A percentile compares a stretch with the other conserved stretches of the same genome.
These are phyloP conservation scores for Globisporangium uncinulatum DNA, from an alignment of 352 stramenopile genomes.

Conservation along the genomic window DNA sequence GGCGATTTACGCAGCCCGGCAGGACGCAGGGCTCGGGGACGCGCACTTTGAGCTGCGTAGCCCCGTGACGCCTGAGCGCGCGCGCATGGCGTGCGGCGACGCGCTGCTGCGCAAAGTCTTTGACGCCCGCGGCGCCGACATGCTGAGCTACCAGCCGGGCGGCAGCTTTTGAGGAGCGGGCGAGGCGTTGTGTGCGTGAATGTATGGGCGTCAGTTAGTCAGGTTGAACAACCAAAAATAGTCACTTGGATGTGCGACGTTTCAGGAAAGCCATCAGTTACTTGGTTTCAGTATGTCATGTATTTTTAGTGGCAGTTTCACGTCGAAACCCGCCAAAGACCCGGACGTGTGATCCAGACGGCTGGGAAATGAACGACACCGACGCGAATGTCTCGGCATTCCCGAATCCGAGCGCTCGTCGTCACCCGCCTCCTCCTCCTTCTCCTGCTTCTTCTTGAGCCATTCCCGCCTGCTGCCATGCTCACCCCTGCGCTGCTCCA, in stretches of 20 bases:
- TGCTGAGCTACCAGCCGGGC: conserved; percentile 50
- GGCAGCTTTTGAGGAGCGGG: conserved; percentile 46
- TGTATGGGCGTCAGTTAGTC: not conserved
- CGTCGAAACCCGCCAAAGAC: not conserved
- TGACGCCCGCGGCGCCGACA: conserved; percentile 46
- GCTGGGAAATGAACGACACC: too few species aligned
- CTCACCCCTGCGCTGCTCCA: conserved; percentile 34
- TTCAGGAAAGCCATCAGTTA: not conserved
- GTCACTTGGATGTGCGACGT: not conserved
- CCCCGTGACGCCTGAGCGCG: conserved; percentile 76
- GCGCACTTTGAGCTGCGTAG: conserved; percentile 71
- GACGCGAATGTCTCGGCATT: not conserved
- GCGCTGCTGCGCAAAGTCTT: conserved; percentile 69
- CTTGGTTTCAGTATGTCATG: not conserved
- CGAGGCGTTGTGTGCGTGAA: not conserved
- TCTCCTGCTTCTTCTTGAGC: not conserved
- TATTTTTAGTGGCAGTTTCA: not conserved
- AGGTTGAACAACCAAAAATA: not conserved
- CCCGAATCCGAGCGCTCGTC: not conserved
- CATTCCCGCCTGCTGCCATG: conserved; percentile 11
- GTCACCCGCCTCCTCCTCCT: not conserved
- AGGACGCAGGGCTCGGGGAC: conserved; percentile 42
- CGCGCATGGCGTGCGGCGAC: conserved; percentile 79
- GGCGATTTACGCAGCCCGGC: conserved; percentile 84
- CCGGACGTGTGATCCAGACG: not conserved